phyloP scores from a whole-genome alignment of 805 yeast species.

The Suhomyces sp. region DNA sequence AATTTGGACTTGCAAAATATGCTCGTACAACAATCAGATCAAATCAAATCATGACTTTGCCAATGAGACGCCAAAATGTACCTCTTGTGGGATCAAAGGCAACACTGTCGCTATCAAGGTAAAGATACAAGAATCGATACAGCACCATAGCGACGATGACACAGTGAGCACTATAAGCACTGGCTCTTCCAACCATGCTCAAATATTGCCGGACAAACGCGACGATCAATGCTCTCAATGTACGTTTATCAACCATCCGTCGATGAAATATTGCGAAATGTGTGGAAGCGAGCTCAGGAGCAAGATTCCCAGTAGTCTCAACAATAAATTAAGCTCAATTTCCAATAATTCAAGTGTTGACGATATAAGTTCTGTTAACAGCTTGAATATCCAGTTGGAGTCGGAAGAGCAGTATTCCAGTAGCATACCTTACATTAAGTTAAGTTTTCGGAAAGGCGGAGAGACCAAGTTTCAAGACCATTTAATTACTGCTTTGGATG shows the following conservation, averaged over 20 bases:
- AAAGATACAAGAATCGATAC: slow-evolving; percentile 12
- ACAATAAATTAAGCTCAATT: background rate
- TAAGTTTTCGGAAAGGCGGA: slow-evolving; percentile 77
- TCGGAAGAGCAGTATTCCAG: slow-evolving; percentile 33
- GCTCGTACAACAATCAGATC: slow-evolving; percentile 61
- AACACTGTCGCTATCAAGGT: slow-evolving; percentile 6
- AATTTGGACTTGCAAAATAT: slow-evolving; percentile 85
- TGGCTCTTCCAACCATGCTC: background rate
- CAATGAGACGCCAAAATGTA: slow-evolving; percentile 25
- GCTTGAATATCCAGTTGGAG: slow-evolving; percentile 20
- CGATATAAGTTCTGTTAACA: background rate
- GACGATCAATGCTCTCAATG: slow-evolving; percentile 53
- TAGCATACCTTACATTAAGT: slow-evolving; percentile 46
- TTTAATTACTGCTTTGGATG: slow-evolving; percentile 40
- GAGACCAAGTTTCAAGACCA: slow-evolving; percentile 51
- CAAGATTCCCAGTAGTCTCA: slow-evolving; percentile 5
- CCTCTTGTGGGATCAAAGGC: slow-evolving; percentile 38
- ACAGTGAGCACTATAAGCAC: background rate
- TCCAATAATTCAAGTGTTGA: background rate
- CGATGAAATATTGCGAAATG: slow-evolving; percentile 75
- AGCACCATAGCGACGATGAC: background rate
- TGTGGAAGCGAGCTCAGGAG: slow-evolving; percentile 58
- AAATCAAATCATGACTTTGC: slow-evolving; percentile 15
- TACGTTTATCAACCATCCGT: slow-evolving; percentile 82
- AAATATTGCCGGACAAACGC: slow-evolving; percentile 7